phyloP scores from a whole-genome alignment of 2,329 filamentous ascomycete species.

The Samsoniella hepiali region DNA sequence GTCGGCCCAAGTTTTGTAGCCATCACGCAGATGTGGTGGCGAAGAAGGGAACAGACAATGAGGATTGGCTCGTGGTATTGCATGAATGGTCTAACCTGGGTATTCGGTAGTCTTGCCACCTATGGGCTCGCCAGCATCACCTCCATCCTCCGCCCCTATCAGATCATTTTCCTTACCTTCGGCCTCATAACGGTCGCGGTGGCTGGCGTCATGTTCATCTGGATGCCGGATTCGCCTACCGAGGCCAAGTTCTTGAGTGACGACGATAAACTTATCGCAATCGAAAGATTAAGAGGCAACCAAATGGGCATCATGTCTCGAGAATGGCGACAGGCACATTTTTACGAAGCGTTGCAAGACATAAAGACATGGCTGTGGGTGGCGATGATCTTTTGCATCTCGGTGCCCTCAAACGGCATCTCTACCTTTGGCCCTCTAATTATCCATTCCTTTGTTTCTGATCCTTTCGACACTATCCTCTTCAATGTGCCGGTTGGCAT shows the following conservation, averaged over 20 bases:
- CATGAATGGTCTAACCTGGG: conserved; percentile 58
- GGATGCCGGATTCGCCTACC: conserved; percentile 49
- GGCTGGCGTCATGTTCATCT: conserved; percentile 42
- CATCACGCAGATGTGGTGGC: conserved; percentile 61
- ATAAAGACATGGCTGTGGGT: conserved; percentile 61
- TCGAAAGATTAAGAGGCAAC: conserved; percentile 53
- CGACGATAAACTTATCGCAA: conserved; percentile 49
- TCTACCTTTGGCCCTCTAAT: conserved; percentile 59
- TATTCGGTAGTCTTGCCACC: conserved; percentile 53
- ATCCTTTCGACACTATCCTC: conserved; percentile 53
- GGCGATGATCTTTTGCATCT: conserved; percentile 51
- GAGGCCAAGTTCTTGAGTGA: conserved; percentile 50
- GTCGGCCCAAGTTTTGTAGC: conserved; percentile 51
- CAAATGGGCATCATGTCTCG: conserved; percentile 53
- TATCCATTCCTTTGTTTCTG: conserved; percentile 56
- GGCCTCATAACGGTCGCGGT: conserved; percentile 49
- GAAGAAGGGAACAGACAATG: conserved; percentile 55
- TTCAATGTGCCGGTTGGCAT: conserved; percentile 60
- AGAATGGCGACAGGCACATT: conserved; percentile 50
- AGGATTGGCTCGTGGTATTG: conserved; percentile 57
- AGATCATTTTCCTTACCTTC: conserved; percentile 55
- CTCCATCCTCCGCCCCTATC: conserved; percentile 44
- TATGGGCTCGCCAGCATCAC: conserved; percentile 58
- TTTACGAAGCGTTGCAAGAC: conserved; percentile 52
- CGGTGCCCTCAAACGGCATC: conserved; percentile 55